A percentile compares a stretch with the other conserved stretches of the same genome.
Evolutionary conservation across 2,329 filamentous ascomycete genomes (phyloP).

Genomic region (Ploettnerulaceae sp.): DNA sequence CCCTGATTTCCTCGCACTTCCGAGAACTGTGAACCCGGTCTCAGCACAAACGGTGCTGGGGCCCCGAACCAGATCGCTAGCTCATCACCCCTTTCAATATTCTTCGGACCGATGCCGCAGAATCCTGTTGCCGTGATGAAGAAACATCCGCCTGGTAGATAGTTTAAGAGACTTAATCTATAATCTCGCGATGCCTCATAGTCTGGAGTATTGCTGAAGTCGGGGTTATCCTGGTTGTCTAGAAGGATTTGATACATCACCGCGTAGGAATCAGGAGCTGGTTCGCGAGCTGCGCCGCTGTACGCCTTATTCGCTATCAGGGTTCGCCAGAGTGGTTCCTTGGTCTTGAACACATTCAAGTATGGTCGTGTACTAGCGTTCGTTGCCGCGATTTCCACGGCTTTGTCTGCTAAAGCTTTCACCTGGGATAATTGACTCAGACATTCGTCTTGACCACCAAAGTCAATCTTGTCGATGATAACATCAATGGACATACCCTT

Average conservation of each 20-base stretch:
- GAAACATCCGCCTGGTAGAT: not conserved
- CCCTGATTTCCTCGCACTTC: not conserved
- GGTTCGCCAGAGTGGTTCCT: not conserved
- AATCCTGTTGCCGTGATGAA: not conserved
- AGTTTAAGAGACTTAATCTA: not conserved
- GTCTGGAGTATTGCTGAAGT: too few species aligned
- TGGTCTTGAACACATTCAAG: not conserved
- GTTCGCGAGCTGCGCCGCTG: not conserved
- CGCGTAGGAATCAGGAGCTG: not conserved
- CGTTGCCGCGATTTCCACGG: not conserved
- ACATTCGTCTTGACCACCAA: not conserved
- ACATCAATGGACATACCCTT: not conserved
- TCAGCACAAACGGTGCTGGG: not conserved
- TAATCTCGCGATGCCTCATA: not conserved
- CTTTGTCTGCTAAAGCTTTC: not conserved
- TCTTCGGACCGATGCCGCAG: not conserved
- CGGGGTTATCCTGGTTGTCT: too few species aligned
- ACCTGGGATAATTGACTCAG: not conserved
- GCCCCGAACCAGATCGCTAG: conserved; percentile 1
- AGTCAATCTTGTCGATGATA: not conserved
- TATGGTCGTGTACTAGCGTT: not conserved
- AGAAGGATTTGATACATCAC: not conserved
- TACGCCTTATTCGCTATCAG: not conserved
- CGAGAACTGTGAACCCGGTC: not conserved
- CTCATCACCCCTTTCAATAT: not conserved